Evolutionary conservation across 1,284 basidiomycete genomes (phyloP), one percentile per base, ranked within the genome.

Genomic region (Volvariella surrecta): DNA sequence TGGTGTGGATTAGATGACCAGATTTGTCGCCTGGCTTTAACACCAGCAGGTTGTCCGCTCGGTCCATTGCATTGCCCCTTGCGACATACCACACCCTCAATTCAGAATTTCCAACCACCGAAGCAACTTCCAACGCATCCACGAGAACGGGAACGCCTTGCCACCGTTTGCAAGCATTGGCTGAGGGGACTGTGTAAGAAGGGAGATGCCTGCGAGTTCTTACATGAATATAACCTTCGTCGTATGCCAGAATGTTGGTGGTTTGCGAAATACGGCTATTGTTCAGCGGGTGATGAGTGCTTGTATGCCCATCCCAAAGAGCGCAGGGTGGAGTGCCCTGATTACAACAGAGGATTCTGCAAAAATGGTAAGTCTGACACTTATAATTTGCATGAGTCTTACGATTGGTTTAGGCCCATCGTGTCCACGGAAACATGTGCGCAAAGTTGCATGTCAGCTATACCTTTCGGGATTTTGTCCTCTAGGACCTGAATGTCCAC

Each of bases 171-270:
- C 71, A 99, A 99, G 70, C 96, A 99, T 67, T 99, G 95, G 90
- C 79, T 99, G 24, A 79, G 96, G 48, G 96, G 96, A 20, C 73
- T 99, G 32, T 99, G 96, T 69, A 99, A 99, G 70, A 99, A 99
- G 64, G 95, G 93, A 45, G 90, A 96, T 59, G 84, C 86, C 35
- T 99, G 96, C 70, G 96, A 99, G 68, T 99, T 99, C 65, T 74
- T 99, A 59, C 96, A 99, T 66, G 96, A 99, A 68, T 99, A 97
- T 69, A 97, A 99, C 61, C 74, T 99, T 47, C 73, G 95, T 52
- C 86, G 91, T 46, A 99, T 99, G 91, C 96, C 96, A n/a, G 91
- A 97, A 61, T 99, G 96, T 61, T 91, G 94, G 78, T 98, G 94
- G 91, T 99, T 84, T 61, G 91, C 91, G 47, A 96, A 96, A 62